phyloP scores from a whole-genome alignment of 805 yeast species.

The Maudiozyma bulderi region DNA sequence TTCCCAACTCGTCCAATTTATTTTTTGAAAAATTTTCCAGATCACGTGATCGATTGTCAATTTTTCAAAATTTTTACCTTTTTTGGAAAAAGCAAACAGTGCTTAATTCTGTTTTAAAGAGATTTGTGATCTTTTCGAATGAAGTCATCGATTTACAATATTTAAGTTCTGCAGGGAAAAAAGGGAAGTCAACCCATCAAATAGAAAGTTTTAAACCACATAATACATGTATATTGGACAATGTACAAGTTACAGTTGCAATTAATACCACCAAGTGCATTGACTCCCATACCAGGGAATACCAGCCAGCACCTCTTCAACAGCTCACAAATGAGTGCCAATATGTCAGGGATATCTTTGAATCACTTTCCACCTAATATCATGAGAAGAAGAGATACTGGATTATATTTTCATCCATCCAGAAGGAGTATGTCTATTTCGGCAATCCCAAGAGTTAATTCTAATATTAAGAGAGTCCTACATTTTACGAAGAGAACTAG shows the following conservation, averaged over 20 bases:
- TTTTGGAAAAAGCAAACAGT: no score
- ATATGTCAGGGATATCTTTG: background rate
- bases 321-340: background rate
- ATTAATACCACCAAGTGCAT: slow-evolving; percentile 8
- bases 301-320: background rate
- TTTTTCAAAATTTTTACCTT: no score
- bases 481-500: slow-evolving; percentile 45
- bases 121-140: no score
- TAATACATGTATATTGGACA: background rate
- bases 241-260: slow-evolving; percentile 10
- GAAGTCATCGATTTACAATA: no score
- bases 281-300: background rate
- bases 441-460: background rate
- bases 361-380: background rate
- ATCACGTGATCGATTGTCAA: background rate
- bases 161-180: no score
- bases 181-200: no score
- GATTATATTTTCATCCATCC: background rate
- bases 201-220: no score
- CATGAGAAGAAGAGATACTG: background rate
- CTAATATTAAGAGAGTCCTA: slow-evolving; percentile 40
- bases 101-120: no score
- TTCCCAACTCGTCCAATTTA: slow-evolving; percentile 61
- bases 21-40: slow-evolving; percentile 1
- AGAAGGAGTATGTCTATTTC: background rate